Base-by-base conservation (phyloP, 2,329 filamentous ascomycete species). In the Chalara sp. region DNA sequence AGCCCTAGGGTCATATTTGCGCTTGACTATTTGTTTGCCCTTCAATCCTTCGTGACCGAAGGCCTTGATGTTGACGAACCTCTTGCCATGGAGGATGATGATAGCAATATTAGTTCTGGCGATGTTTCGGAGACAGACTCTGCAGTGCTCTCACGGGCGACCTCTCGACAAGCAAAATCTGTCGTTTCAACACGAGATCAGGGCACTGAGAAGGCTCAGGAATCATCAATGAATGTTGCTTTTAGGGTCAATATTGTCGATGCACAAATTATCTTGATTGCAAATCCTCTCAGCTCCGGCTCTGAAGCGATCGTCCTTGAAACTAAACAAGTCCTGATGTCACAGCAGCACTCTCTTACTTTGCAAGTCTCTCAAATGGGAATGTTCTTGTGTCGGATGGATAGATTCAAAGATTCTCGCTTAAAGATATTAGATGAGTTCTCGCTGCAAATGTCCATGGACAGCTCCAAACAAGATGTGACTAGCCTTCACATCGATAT, bases 301-400 rank as follows among this genome's bases (percentile, higher is more conserved):
- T 97, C 93, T 0, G 95, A 99, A 66, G 93, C 93, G 2, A 95
- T 99, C 60, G 95, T 99, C 0, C 76, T 99, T 29, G 89, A 90
- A 46, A 95, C 91, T 2, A 95, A 96, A 65, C 91, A 99, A 66
- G 83, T 97, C 10, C 76, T 97, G 2, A 77, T 97, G 8, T 95
- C 92, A 2, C 87, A 95, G 61, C 95, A 99, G 67, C 89, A 97
- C 71, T 89, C 92, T 6, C 79, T 95, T 59, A 96, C 93, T 1
- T 79, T 99, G 64, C 92, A 99, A 64, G 83, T 99, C 3, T 91
- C 89, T 6, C 85, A 97, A 63, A 81, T 97, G 48, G 93, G 93
- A 60, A 99, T 99, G 93, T 99, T 96, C 67, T 70, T 99, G 32
- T 99, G 95, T 65, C 87, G 93, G 10, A 99, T 99, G 93, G 95